Evolutionary conservation across 805 yeast species (phyloP).

Genomic region (Lipomyces spencermartinsiae): DNA sequence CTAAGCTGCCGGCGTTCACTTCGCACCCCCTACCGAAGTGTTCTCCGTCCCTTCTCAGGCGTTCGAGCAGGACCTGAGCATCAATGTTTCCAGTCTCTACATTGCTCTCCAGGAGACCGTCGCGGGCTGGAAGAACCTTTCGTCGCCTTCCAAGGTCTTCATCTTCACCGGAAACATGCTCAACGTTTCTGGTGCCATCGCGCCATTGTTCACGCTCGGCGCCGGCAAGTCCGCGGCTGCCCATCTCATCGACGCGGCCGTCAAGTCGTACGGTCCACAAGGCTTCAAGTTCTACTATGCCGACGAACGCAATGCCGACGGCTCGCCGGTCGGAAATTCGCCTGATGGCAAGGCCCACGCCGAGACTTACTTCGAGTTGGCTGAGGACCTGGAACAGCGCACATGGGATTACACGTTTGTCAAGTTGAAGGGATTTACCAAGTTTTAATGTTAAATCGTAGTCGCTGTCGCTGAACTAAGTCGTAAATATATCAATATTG

Average conservation of each 20-base stretch:
- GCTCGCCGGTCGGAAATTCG: background rate
- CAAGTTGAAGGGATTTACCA: background rate
- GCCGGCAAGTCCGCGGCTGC: background rate
- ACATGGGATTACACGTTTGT: background rate
- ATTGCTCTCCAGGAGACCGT: background rate
- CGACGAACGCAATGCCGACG: background rate
- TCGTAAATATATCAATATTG: no score
- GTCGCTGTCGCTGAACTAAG: no score
- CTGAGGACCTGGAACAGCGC: background rate
- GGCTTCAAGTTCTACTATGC: constrained; percentile 1
- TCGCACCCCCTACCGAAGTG: background rate
- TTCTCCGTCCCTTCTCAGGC: background rate
- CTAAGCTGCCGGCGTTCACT: background rate
- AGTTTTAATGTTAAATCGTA: background rate
- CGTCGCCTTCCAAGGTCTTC: background rate
- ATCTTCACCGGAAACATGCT: constrained; percentile 1
- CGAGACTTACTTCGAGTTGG: background rate
- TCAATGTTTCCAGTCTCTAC: background rate
- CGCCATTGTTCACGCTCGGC: background rate
- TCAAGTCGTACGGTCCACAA: background rate
- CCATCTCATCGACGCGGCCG: background rate
- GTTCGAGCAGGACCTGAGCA: background rate
- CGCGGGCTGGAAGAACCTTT: background rate
- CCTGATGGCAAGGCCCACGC: background rate
- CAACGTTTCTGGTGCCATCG: background rate